phyloP scores from a whole-genome alignment of 2,329 filamentous ascomycete genomes.

The Botryosphaeria dothidea region DNA sequence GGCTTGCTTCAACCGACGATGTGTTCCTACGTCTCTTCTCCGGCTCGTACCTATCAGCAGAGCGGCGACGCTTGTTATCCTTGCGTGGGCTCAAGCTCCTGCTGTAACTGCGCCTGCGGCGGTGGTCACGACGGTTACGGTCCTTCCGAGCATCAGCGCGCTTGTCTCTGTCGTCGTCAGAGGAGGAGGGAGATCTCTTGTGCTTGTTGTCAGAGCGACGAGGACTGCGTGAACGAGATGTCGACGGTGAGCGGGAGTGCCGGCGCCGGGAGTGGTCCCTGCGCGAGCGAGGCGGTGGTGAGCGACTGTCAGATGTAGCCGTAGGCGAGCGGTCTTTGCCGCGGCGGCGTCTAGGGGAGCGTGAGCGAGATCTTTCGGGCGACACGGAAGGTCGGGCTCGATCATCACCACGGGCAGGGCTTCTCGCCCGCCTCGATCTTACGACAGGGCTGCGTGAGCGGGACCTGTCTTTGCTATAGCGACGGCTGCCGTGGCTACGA shows the following conservation, averaged over 20 bases:
- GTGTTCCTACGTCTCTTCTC: slow-evolving; percentile 22
- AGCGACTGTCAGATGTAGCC: slow-evolving; percentile 23
- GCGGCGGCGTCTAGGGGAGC: slow-evolving; percentile 51
- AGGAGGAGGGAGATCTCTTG: slow-evolving; percentile 47
- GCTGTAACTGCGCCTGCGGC: slow-evolving; percentile 46
- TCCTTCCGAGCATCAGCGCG: slow-evolving; percentile 54
- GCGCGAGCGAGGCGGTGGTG: slow-evolving; percentile 31
- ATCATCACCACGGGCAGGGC: slow-evolving; percentile 39
- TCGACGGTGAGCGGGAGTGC: slow-evolving; percentile 40
- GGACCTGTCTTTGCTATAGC: slow-evolving; percentile 28
- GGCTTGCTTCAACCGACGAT: slow-evolving; percentile 15
- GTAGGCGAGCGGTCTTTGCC: slow-evolving; percentile 41
- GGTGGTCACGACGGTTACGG: slow-evolving; percentile 35
- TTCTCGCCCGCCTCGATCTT: slow-evolving; percentile 27
- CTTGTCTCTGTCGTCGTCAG: slow-evolving; percentile 45
- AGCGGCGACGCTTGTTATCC: slow-evolving; percentile 13
- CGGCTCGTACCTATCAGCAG: slow-evolving; percentile 22
- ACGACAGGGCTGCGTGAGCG: slow-evolving; percentile 30
- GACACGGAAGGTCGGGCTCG: slow-evolving; percentile 51
- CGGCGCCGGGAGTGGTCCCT: slow-evolving; percentile 34
- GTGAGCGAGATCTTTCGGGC: slow-evolving; percentile 56
- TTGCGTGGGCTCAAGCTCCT: slow-evolving; percentile 36
- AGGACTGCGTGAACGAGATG: slow-evolving; percentile 41
- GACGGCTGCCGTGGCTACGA: slow-evolving; percentile 10
- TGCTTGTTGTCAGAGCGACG: slow-evolving; percentile 39